Evolutionary conservation across 345 rosid species (phyloP).

Genomic region (Viola odorata): DNA sequence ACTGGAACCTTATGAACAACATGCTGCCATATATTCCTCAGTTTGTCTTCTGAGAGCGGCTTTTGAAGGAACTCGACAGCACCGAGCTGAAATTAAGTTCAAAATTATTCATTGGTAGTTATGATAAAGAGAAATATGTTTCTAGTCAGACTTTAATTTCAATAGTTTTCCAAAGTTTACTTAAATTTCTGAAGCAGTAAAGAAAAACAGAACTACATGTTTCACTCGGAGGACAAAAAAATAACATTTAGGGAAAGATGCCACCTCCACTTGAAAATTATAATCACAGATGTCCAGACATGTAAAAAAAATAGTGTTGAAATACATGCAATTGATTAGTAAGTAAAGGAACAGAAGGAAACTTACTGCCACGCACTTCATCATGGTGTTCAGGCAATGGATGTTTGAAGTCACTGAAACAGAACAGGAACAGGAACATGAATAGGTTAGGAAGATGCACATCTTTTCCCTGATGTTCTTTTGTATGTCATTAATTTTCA

Average conservation of each 20-base stretch:
- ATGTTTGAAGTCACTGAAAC: conserved; percentile 72
- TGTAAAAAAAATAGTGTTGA: not conserved
- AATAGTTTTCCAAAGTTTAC: too few relatives aligned
- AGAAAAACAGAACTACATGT: too few relatives aligned
- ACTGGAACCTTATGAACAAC: conserved; percentile 79
- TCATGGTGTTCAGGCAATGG: conserved; percentile 75
- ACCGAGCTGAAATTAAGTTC: conserved; percentile 65
- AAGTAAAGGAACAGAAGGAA: not conserved
- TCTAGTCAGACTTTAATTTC: not conserved
- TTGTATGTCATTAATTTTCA: too few relatives aligned
- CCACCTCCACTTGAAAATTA: not conserved
- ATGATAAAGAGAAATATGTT: not conserved
- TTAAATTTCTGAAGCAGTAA: too few relatives aligned
- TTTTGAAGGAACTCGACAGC: conserved; percentile 92
- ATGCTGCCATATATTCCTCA: conserved; percentile 94
- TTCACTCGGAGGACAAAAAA: too few relatives aligned
- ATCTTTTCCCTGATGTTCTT: too few relatives aligned
- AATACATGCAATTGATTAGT: not conserved
- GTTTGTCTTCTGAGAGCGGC: conserved; percentile 75
- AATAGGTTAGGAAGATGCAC: conserved; percentile 11
- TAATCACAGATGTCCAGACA: too few relatives aligned
- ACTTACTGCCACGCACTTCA: conserved; percentile 94
- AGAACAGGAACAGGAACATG: conserved; percentile 12
- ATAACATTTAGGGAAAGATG: too few relatives aligned
- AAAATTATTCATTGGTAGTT: conserved; percentile 10